These are phyloP conservation scores for Thielaviopsis populi DNA, from an alignment of 2,329 filamentous ascomycete genomes.

Conservation along the genomic window DNA sequence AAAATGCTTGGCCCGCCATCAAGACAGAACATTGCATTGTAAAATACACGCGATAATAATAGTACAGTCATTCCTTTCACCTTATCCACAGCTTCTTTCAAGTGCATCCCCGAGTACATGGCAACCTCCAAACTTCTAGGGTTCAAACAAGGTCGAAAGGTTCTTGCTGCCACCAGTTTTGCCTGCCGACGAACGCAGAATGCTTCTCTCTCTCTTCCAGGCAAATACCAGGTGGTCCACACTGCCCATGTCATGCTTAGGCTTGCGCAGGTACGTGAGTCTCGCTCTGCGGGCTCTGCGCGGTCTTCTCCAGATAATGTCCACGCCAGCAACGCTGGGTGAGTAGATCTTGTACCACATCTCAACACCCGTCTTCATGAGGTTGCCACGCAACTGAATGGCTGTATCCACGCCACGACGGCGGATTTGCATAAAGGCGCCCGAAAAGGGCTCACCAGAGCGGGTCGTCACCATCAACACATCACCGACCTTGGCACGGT, in stretches of 20 bases:
- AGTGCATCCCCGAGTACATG: background rate
- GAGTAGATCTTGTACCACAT: slow-evolving; percentile 97
- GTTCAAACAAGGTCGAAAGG: slow-evolving; percentile 18
- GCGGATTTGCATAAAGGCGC: slow-evolving; percentile 76
- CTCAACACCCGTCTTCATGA: slow-evolving; percentile 80
- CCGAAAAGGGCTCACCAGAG: slow-evolving; percentile 71
- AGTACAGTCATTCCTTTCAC: slow-evolving; percentile 14
- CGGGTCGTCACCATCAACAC: slow-evolving; percentile 79
- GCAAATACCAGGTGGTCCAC: slow-evolving; percentile 61
- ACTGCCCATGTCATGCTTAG: slow-evolving; percentile 73
- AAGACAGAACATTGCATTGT: slow-evolving; percentile 7
- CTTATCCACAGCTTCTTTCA: background rate
- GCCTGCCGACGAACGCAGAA: slow-evolving; percentile 22
- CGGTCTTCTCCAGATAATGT: slow-evolving; percentile 74
- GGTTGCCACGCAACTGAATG: slow-evolving; percentile 69
- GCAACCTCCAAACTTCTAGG: background rate
- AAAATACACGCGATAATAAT: slow-evolving; percentile 16
- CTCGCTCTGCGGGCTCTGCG: slow-evolving; percentile 78
- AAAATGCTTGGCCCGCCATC: background rate
- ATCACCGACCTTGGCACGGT: slow-evolving; percentile 72
- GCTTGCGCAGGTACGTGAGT: slow-evolving; percentile 80
- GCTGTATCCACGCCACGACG: slow-evolving; percentile 78
- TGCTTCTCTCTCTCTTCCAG: slow-evolving; percentile 33
- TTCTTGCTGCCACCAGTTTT: slow-evolving; percentile 15
- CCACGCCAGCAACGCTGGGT: slow-evolving; percentile 76